These are phyloP conservation scores for Chlorella sp. DNA, from an alignment of 139 green algal species.

Conservation along the genomic window DNA sequence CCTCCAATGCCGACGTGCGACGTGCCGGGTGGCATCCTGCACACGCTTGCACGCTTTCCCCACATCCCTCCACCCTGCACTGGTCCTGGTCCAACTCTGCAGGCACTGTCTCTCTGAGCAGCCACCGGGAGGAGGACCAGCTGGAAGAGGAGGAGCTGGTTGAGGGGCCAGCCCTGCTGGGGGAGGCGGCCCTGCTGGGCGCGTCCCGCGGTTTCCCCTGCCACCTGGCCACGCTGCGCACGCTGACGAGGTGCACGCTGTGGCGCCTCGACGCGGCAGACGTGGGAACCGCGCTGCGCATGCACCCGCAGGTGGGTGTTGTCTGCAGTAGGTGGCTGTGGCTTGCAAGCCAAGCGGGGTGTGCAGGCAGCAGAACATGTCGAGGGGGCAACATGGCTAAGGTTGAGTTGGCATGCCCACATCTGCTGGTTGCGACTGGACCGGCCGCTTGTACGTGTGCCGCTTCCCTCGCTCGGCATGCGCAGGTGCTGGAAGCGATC, in stretches of 20 bases:
- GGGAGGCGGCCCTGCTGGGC: slow-evolving; percentile 19
- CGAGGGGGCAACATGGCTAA: not conserved
- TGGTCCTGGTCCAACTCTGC: not conserved
- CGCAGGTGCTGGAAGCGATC: not conserved
- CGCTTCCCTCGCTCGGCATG: too few relatives aligned
- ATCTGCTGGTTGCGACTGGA: not conserved
- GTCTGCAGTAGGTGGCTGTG: not conserved
- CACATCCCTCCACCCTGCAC: too few relatives aligned
- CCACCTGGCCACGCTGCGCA: slow-evolving; percentile 7
- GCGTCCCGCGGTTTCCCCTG: not conserved
- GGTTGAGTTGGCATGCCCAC: not conserved
- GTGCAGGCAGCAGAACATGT: not conserved
- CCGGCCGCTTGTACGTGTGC: not conserved
- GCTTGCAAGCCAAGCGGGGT: not conserved
- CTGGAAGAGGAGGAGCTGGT: slow-evolving; percentile 1
- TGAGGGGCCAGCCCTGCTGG: slow-evolving; percentile 15
- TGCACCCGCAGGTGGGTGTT: not conserved
- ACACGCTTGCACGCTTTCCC: too few relatives aligned
- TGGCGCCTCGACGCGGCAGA: slow-evolving; percentile 1
- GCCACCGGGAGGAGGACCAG: not conserved
- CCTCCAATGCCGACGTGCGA: too few relatives aligned
- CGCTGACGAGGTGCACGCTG: slow-evolving; percentile 9
- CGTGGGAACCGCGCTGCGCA: not conserved
- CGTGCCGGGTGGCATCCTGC: too few relatives aligned
- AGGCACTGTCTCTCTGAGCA: slow-evolving; percentile 16